Base-by-base conservation (phyloP, 352 stramenopile genomes). In the Globisporangium cystogenes region DNA sequence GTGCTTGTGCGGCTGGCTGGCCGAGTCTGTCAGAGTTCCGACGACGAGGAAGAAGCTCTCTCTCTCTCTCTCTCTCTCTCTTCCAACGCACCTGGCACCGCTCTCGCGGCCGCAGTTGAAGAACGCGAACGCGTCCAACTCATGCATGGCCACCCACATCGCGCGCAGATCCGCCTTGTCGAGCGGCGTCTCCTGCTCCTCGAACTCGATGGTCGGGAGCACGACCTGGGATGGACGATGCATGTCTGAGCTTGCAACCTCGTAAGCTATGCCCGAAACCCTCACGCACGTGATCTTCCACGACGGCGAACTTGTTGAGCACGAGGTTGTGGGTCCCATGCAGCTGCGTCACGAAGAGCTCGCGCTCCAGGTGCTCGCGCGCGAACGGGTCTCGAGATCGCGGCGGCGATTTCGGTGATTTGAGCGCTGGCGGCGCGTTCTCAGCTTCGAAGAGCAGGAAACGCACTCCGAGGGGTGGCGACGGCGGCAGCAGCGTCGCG, bases 71-170 rank as follows among this genome's bases (percentile, higher is more conserved):
- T 35, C 6, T 42, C 29, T 35, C 12, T 2, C 6, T 7, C 1
- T 7, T 7, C 1, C 29, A 35, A 12, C 29, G 40, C 51, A 87
- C 81, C 81, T 89, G 12, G 80, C 77, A 23, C 80, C 82, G 54
- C 82, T 93, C 40, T 87, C 76, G 51, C 86, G 86, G 48, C 80
- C 82, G 60, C 82, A 93, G 55, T 93, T 93, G 63, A 90, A 93
- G 65, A 90, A 93, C 58, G 76, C 74, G 50, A 93, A 90, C 18
- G 74, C 82, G 49, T 90, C 74, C 15, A 90, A 51, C 5, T 68
- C 68, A 18, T 52, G 41, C 76, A 93, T 93, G 35, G 64, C 65
- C n/a, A 74, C 87, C 77, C 75, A 90, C 70, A 82, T 74, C 15
- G 82, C 82, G 6, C 72, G 77, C 39, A 87, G 71, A 56, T 93